Evolutionary conservation across 2,329 filamentous ascomycete genomes (phyloP), one percentile per base, ranked within the genome.

Genomic region (Fonsecaea nubica): DNA sequence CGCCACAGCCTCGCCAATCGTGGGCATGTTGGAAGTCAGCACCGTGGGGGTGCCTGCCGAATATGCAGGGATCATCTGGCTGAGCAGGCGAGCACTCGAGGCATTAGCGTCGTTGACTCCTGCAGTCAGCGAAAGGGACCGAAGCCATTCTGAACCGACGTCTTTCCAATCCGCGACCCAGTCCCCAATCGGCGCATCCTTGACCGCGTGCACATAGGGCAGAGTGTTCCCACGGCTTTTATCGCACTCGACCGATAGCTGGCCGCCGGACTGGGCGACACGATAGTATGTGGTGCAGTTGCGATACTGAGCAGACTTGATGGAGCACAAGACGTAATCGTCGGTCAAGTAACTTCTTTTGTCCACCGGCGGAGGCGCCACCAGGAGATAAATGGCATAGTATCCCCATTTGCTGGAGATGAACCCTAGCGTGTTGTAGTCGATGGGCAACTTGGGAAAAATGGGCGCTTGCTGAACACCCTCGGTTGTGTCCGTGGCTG

Each of bases 1-100:
- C 0, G 91, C 90, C 0, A 95, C 75, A 0, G 89, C 89, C 76
- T 95, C 92, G 0, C 87, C 88, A n/a, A 91, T 82, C 2, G 88
- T 91, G 0, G 92, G 92, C 0, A 89, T 76, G 0, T 77, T 73
- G 3, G 45, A 25, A 0, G 81, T 76, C 0, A 92, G 81, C 0
- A 64, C 52, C 7, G 75, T 74, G 9, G 78, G 62, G 5, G 21
- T 25, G 18, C 32, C 45, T n/a, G 53, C 52, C 4, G 32, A 35
- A 0, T 76, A 78, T 0, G 64, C 64, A 0, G 86, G 81, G 4
- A 86, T 81, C 12, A 86, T 76, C 68, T 89, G 83, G 32, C 85
- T 86, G 8, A 88, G 76, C 13, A 89, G 80, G 0, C 86, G 84
- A 15, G 84, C 81, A 69, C 87, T 89, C 45, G 85, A 86, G 0